Base-by-base conservation (phyloP, 2,329 filamentous ascomycete genomes). In the Bertia moriformis region DNA sequence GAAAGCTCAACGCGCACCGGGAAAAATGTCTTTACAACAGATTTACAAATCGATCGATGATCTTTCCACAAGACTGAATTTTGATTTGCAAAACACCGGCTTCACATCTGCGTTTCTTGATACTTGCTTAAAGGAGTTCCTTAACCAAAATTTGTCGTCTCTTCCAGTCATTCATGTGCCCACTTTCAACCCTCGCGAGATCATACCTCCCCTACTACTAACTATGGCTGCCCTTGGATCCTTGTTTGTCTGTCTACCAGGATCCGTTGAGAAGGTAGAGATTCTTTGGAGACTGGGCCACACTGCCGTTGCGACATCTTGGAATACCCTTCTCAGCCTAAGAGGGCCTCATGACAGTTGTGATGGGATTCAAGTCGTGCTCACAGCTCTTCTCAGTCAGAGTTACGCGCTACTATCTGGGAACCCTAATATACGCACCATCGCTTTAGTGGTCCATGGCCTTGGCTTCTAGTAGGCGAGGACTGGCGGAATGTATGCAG, bases 391-490 rank as follows among this genome's bases (percentile, higher is more conserved):
- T 2, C 29, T 47, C 4, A 44, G 46, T 1, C 45, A 45, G 19
- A 42, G 38, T n/a, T 48, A 44, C 27, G 46, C 46, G 12, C 22
- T 47, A 12, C 17, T 47, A 0, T 48, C 46, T 2, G 41, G 42
- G 14, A 45, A 46, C 18, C 4, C 42, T 4, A 42, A 37, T 20
- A 47, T 48, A 12, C 43, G 44, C 7, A 44, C 38, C 2, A 49
- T 44, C 12, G 45, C 45, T 10, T 44, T 44, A 3, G 43, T 47
- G 3, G 44, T 46, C 30, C 47, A 46, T 18, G 42, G 44, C 4
- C 36, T 48, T 4, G 46, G 47, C 2, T 48, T 49, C 20, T 47
- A 47, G 38, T 49, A 45, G 47, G 46, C 45, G n/a, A 7, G 22
- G n/a, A 10, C 22, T 7, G 7, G 7, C 7, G 22, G 22, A 27